These are phyloP conservation scores for Claviceps quebecensis DNA, from an alignment of 2,329 filamentous ascomycete species.

Conservation along the genomic window DNA sequence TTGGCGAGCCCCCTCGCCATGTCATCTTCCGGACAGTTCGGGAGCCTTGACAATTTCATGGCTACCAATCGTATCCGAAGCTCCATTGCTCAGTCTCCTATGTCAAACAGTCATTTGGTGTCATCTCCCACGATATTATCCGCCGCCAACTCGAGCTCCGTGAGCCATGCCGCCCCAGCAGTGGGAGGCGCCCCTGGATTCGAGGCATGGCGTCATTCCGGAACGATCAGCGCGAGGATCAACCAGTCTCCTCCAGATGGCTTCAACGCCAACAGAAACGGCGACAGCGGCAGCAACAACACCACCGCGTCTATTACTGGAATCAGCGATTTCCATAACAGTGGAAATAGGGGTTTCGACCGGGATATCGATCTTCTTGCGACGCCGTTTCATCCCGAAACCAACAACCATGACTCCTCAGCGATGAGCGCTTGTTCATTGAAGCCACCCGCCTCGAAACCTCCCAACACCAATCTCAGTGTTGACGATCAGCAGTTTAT, in stretches of 20 bases:
- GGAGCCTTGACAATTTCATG: constrained; percentile 21
- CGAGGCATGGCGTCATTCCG: constrained; percentile 24
- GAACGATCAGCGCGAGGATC: constrained; percentile 12
- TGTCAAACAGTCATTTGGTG: constrained; percentile 9
- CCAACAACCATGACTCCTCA: background rate
- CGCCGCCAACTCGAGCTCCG: constrained; percentile 9
- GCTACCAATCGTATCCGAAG: constrained; percentile 14
- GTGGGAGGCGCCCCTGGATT: constrained; percentile 23
- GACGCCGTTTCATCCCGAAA: no score
- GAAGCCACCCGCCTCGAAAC: constrained; percentile 25
- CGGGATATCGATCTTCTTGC: background rate
- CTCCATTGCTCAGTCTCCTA: constrained; percentile 12
- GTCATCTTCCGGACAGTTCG: constrained; percentile 17
- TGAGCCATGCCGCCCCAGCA: constrained; percentile 8
- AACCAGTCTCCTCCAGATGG: constrained; percentile 13
- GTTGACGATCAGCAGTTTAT: constrained; percentile 20
- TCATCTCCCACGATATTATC: constrained; percentile 12
- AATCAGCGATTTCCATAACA: background rate
- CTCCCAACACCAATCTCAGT: constrained; percentile 23
- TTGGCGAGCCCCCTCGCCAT: constrained; percentile 15
- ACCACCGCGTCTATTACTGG: background rate
- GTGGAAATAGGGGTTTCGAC: background rate
- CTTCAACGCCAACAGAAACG: constrained; percentile 8
- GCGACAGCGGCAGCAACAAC: constrained; percentile 7
- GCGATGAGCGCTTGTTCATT: constrained; percentile 14